Percentiles rank a stretch among this genome's conserved stretches.
Evolutionary conservation across 1,139 yeast genomes (phyloP).

Genomic region (Saccharomyces hybrid): DNA sequence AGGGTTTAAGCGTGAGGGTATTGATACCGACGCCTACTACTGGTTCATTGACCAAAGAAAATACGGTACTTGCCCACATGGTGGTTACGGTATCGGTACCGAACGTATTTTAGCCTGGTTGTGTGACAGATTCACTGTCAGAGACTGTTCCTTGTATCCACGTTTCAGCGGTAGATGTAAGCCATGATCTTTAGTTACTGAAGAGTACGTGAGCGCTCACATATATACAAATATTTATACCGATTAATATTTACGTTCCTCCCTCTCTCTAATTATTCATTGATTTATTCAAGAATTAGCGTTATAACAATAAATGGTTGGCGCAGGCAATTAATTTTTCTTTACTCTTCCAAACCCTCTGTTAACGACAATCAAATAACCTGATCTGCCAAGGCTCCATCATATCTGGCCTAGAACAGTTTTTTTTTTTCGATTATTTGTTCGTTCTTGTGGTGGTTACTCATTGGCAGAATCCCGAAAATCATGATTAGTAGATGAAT

Average conservation of each 20-base stretch:
- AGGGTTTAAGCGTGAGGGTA: conserved; percentile 88
- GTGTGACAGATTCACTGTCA: conserved; percentile 93
- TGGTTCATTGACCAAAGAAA: conserved; percentile 96
- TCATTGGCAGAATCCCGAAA: not conserved
- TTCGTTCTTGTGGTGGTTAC: not conserved
- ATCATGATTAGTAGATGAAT: not conserved
- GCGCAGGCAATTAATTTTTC: not conserved
- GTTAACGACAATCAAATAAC: too few species aligned
- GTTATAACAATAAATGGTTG: not conserved
- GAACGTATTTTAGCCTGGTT: conserved; percentile 98
- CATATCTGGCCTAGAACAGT: not conserved
- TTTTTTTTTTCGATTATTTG: not conserved
- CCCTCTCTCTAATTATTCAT: not conserved
- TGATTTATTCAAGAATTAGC: not conserved
- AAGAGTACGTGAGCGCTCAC: not conserved
- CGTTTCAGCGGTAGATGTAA: conserved; percentile 97
- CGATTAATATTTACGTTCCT: not conserved
- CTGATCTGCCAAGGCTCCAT: not conserved
- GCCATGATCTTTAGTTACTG: conserved; percentile 45
- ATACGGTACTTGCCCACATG: conserved; percentile 97
- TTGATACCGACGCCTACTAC: conserved; percentile 73
- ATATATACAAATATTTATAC: not conserved
- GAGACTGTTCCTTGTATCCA: conserved; percentile 96
- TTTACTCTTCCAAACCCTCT: too few species aligned
- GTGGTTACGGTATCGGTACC: conserved; percentile 98